Conservation (phyloP, 1,284 basidiomycete species). For the Irpex sp. region DNA sequence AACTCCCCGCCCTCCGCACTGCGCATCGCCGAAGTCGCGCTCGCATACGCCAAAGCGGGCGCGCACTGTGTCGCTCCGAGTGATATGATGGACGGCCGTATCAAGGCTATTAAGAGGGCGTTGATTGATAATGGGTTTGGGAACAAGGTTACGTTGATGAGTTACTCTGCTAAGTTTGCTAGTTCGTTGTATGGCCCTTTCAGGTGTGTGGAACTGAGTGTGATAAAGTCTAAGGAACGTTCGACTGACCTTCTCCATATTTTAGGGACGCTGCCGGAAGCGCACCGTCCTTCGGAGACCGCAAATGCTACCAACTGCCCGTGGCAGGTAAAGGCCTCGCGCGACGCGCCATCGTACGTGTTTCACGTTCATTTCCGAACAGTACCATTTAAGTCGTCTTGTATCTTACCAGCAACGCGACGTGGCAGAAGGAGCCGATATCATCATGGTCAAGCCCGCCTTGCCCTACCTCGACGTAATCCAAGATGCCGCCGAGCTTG, state of each 20-base stretch:
- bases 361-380: neutral
- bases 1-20: constrained; percentile 73
- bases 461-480: constrained; percentile 97
- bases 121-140: constrained; percentile 82
- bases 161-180: constrained; percentile 99
- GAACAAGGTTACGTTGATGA: constrained; percentile 92
- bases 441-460: constrained; percentile 98
- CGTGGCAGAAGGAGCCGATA: constrained; percentile 91
- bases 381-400: neutral
- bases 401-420: constrained; percentile 70
- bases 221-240: neutral
- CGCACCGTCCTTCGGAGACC: constrained; percentile 90
- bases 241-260: neutral
- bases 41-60: constrained; percentile 91
- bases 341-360: constrained; percentile 84
- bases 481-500: constrained; percentile 80
- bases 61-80: constrained; percentile 98
- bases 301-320: constrained; percentile 98
- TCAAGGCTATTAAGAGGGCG: constrained; percentile 84
- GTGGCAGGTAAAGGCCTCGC: constrained; percentile 88
- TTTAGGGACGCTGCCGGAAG: constrained; percentile 91
- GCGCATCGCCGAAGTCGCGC: constrained; percentile 89
- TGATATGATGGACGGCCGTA: constrained; percentile 99
- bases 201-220: constrained; percentile 52
- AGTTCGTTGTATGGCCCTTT: constrained; percentile 97